phyloP scores from a whole-genome alignment of 768 basidiomycete genomes.

The Calocera viscosa region DNA sequence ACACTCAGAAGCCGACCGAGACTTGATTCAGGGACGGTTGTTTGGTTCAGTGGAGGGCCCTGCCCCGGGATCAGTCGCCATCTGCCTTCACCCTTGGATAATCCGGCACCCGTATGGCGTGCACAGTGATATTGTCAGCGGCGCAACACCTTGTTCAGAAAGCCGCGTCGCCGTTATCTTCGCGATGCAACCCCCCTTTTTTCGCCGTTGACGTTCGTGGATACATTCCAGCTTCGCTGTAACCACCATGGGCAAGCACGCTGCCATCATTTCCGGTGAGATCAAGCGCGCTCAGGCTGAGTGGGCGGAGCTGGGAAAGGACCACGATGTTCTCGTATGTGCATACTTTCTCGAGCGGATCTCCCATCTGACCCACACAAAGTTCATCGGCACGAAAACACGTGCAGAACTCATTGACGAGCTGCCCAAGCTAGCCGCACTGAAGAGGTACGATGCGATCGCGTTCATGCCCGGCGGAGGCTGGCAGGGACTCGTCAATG shows the following conservation, averaged over 20 bases:
- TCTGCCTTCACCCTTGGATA: neutral
- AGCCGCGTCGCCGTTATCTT: neutral
- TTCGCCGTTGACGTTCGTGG: neutral
- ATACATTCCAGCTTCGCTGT: neutral
- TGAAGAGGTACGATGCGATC: neutral
- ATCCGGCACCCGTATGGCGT: no score
- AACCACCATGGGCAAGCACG: neutral
- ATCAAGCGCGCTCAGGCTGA: conserved; percentile 3
- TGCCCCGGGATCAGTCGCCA: neutral
- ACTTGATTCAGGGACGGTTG: neutral
- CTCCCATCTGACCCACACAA: no score
- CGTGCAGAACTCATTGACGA: neutral
- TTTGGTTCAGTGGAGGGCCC: neutral
- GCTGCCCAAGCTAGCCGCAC: neutral
- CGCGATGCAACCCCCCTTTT: neutral
- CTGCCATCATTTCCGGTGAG: neutral
- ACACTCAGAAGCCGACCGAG: no score
- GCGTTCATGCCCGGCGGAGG: neutral
- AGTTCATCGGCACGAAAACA: neutral
- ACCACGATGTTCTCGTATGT: neutral
- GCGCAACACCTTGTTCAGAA: no score
- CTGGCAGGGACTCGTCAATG: neutral
- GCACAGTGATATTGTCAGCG: no score
- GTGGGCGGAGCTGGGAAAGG: neutral
- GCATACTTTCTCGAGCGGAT: no score